Conservation (phyloP, 1,284 basidiomycete genomes). For the Boletellus dicymbophilus region DNA sequence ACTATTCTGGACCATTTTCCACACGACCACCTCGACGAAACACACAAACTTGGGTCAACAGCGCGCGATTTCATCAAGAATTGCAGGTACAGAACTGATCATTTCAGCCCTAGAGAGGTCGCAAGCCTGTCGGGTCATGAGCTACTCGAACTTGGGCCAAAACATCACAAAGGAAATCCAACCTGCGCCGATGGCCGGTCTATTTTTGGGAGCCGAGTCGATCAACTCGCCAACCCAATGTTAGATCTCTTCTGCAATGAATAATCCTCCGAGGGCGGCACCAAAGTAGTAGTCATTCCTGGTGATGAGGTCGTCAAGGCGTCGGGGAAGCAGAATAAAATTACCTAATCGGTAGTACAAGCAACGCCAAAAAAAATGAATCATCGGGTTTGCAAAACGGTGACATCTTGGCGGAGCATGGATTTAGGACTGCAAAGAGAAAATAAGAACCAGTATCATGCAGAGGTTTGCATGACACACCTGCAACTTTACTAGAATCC, state of each 20-base stretch:
- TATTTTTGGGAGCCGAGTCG: conserved; percentile 23
- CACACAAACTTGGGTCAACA: conserved; percentile 44
- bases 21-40: conserved; percentile 54
- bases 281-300: conserved; percentile 44
- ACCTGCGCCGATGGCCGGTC: conserved; percentile 48
- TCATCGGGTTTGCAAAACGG: conserved; percentile 57
- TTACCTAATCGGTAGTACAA: conserved; percentile 43
- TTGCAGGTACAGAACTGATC: conserved; percentile 36
- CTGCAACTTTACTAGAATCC: conserved; percentile 16
- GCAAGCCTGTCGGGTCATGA: conserved; percentile 34
- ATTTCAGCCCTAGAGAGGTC: conserved; percentile 50
- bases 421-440: conserved; percentile 36
- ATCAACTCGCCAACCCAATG: conserved; percentile 42
- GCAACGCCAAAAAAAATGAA: conserved; percentile 50
- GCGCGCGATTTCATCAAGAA: conserved; percentile 40
- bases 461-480: not conserved
- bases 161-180: conserved; percentile 1
- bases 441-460: not conserved
- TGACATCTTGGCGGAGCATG: conserved; percentile 45
- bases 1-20: conserved; percentile 41
- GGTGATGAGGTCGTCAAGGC: not conserved
- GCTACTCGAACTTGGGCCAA: not conserved
- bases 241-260: conserved; percentile 37
- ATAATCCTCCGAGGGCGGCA: conserved; percentile 38
- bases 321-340: not conserved